A percentile compares a stretch with the other conserved stretches of the same genome.
These are phyloP conservation scores for Globisporangium nodosum DNA, from an alignment of 352 stramenopile species.

Conservation along the genomic window DNA sequence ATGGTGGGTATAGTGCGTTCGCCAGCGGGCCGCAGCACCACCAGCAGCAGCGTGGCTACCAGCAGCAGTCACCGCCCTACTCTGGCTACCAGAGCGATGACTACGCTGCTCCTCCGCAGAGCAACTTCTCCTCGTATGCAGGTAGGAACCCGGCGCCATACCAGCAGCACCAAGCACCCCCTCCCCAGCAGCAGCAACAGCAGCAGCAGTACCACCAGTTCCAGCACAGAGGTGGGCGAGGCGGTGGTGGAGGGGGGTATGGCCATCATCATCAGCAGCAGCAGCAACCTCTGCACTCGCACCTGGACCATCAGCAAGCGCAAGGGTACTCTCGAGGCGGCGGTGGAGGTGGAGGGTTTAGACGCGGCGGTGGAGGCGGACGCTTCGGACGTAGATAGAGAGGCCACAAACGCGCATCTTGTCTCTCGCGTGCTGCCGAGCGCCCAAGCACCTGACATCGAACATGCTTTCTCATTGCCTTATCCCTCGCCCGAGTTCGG, in stretches of 20 bases:
- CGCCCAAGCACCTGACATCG: background rate
- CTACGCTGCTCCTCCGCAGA: slow-evolving; percentile 7
- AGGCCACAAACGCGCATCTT: slow-evolving; percentile 1
- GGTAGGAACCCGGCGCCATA: slow-evolving; percentile 16
- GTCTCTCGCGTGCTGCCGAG: background rate
- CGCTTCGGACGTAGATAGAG: slow-evolving; percentile 22
- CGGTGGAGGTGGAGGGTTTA: slow-evolving; percentile 13
- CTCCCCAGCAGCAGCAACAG: slow-evolving; percentile 3
- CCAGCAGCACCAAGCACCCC: slow-evolving; percentile 11
- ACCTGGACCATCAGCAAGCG: slow-evolving; percentile 9
- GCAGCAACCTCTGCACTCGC: slow-evolving; percentile 1
- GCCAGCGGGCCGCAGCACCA: slow-evolving; percentile 7
- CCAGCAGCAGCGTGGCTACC: slow-evolving; percentile 6
- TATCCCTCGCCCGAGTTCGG: background rate
- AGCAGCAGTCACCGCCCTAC: slow-evolving; percentile 7
- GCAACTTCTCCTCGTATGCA: slow-evolving; percentile 9
- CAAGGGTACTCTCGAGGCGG: slow-evolving; percentile 20
- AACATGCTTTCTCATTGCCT: background rate
- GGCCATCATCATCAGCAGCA: slow-evolving; percentile 7
- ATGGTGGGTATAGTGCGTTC: slow-evolving; percentile 11
- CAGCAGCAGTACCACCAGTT: slow-evolving; percentile 6
- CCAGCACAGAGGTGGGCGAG: slow-evolving; percentile 14
- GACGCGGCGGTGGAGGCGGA: slow-evolving; percentile 18
- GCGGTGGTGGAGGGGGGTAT: slow-evolving; percentile 10
- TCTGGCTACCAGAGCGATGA: slow-evolving; percentile 9